Evolutionary conservation across 176 grass and related monocot species (phyloP).

Genomic region (Areca catechu): DNA sequence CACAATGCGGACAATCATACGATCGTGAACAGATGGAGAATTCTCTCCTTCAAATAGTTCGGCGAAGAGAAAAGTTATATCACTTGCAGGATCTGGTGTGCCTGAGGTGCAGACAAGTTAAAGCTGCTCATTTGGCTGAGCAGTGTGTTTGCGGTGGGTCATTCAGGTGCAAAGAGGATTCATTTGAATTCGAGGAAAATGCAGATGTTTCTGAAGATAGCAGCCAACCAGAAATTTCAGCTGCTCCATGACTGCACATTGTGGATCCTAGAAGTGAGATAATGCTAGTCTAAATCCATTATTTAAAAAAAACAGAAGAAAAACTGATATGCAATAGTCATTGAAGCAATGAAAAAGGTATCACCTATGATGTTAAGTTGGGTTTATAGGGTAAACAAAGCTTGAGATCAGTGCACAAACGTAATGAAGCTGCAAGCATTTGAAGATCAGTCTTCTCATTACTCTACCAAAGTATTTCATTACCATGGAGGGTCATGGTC

Average conservation of each 20-base stretch:
- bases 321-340: too few relatives aligned
- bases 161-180: conserved; percentile 64
- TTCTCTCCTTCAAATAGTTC: conserved; percentile 68
- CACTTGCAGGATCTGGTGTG: conserved; percentile 90
- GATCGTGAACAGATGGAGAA: conserved; percentile 73
- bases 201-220: conserved; percentile 53
- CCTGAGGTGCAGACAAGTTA: conserved; percentile 74
- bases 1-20: conserved; percentile 73
- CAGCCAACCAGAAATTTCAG: conserved; percentile 47
- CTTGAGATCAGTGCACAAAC: too few relatives aligned
- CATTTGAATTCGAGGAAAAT: conserved; percentile 53
- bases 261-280: conserved; percentile 63
- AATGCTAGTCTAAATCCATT: background rate
- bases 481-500: too few relatives aligned
- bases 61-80: conserved; percentile 87
- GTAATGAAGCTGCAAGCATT: too few relatives aligned
- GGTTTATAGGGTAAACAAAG: too few relatives aligned
- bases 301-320: too few relatives aligned
- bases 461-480: too few relatives aligned
- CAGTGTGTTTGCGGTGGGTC: conserved; percentile 82
- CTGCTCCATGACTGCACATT: conserved; percentile 58
- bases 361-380: too few relatives aligned
- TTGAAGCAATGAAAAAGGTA: too few relatives aligned
- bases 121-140: conserved; percentile 66
- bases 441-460: too few relatives aligned